phyloP scores from a whole-genome alignment of 495 filamentous ascomycete genomes.

The Penicillium canariense region DNA sequence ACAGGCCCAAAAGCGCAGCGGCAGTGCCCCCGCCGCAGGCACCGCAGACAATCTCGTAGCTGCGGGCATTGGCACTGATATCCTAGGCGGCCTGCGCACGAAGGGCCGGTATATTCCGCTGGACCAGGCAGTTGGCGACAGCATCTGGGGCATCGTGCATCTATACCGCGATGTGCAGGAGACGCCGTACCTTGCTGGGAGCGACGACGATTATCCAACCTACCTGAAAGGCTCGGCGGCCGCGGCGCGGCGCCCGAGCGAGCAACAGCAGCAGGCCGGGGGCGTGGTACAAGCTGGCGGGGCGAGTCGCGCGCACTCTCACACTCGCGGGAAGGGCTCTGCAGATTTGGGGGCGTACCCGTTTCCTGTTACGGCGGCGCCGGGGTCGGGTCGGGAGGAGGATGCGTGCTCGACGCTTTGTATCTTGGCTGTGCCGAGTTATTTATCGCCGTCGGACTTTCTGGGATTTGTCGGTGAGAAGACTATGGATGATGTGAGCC shows the following conservation, averaged over 20 bases:
- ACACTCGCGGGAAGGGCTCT: not conserved
- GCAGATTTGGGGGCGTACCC: constrained; percentile 16
- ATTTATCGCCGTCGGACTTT: constrained; percentile 87
- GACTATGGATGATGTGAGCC: constrained; percentile 83
- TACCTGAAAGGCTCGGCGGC: constrained; percentile 44
- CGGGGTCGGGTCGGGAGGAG: constrained; percentile 31
- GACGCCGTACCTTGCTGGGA: constrained; percentile 47
- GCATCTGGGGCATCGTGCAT: constrained; percentile 92
- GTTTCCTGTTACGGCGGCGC: constrained; percentile 22
- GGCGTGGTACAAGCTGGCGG: too few species aligned
- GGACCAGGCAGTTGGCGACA: constrained; percentile 71
- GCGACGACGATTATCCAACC: constrained; percentile 40
- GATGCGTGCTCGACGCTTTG: constrained; percentile 86
- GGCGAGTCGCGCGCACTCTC: not conserved
- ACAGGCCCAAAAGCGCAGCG: constrained; percentile 11
- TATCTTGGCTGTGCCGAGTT: constrained; percentile 90
- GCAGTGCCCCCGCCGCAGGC: not conserved
- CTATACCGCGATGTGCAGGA: constrained; percentile 85
- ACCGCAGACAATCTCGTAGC: constrained; percentile 35
- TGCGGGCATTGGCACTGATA: constrained; percentile 50
- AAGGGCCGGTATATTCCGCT: constrained; percentile 78
- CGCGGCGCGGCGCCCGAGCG: constrained; percentile 32
- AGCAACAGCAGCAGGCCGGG: constrained; percentile 14
- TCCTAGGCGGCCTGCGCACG: constrained; percentile 57
- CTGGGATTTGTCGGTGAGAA: constrained; percentile 89